phyloP scores from a whole-genome alignment of 2,329 filamentous ascomycete species.

The Zalaria obscura region DNA sequence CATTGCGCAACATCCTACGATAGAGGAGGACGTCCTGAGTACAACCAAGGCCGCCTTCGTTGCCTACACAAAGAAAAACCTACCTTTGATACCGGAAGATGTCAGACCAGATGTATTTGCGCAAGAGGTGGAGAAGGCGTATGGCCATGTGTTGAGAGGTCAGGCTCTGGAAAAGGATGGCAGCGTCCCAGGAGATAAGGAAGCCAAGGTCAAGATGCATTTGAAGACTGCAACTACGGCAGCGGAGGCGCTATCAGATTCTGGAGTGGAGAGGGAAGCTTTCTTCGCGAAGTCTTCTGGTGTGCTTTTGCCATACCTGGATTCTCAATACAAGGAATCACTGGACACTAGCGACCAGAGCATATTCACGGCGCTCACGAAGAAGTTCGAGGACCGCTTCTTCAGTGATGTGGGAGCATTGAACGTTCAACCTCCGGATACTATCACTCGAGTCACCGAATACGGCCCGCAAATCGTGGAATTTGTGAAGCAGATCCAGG shows the following conservation, averaged over 20 bases:
- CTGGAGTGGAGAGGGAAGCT: constrained; percentile 15
- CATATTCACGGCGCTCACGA: constrained; percentile 81
- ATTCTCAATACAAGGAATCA: constrained; percentile 42
- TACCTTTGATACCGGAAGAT: constrained; percentile 34
- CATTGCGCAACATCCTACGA: constrained; percentile 33
- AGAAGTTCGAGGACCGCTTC: constrained; percentile 77
- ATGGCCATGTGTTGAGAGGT: constrained; percentile 40
- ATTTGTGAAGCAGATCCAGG: constrained; percentile 70
- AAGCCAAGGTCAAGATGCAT: constrained; percentile 86
- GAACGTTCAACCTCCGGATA: constrained; percentile 71
- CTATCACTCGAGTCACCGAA: constrained; percentile 80
- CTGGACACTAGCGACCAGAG: constrained; percentile 47
- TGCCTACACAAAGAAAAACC: constrained; percentile 54
- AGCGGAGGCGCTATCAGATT: constrained; percentile 31
- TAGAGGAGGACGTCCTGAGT: constrained; percentile 32
- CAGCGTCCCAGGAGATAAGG: constrained; percentile 52
- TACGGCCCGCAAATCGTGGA: constrained; percentile 76
- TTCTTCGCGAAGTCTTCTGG: constrained; percentile 49
- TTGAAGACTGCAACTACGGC: constrained; percentile 47
- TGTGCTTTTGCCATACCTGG: constrained; percentile 70
- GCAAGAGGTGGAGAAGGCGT: constrained; percentile 33
- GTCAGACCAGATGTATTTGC: constrained; percentile 33
- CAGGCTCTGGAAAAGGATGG: constrained; percentile 38
- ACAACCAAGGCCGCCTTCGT: constrained; percentile 38
- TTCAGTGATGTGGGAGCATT: constrained; percentile 75